Evolutionary conservation across 257 asterid species (phyloP), one percentile per base, ranked within the genome.

Genomic region (Jasminum sambac): DNA sequence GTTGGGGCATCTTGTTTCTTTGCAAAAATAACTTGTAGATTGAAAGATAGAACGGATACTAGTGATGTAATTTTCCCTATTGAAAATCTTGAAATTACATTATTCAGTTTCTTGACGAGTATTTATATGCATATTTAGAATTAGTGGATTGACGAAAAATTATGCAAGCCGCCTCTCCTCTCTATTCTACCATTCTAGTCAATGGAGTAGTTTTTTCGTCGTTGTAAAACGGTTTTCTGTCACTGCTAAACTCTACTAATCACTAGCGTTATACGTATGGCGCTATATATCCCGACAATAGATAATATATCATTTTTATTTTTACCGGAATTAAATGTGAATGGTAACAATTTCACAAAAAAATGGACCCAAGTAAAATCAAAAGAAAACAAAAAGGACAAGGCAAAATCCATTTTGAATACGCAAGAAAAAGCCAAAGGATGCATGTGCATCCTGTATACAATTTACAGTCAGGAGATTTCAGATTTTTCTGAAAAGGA

Each of bases 391-490:
- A 64, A 48, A 48, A 66, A 37, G 40, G 48, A 34, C 48, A 58
- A 75, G 10, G 24, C 43, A 44, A 62, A 76, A 70, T 63, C 58
- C 19, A 64, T 11, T 40, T 72, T 37, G 64, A 60, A 21, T 11
- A 30, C 16, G 39, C 10, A 21, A 65, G 13, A 13, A 65, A 21
- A 4, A 44, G 77, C 59, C 81, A 77, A 61, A 38, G 36, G 17
- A 37, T 37, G 62, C 80, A 79, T 72, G 83, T 75, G 83, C 75
- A 17, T 72, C 72, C 0, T 55, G 64, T 6, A 5, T 46, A 23
- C 40, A 17, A 17, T 17, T 8, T 55, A 30, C 34, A 55, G 61
- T 21, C 61, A 55, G 34, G 61, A 19, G 61, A 55, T 55, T 55
- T 55, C 61, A 17, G 61, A 55, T 55, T 55, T 55, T 8, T 65